Base-by-base conservation (phyloP, 768 basidiomycete species). In the Collybia sp. region DNA sequence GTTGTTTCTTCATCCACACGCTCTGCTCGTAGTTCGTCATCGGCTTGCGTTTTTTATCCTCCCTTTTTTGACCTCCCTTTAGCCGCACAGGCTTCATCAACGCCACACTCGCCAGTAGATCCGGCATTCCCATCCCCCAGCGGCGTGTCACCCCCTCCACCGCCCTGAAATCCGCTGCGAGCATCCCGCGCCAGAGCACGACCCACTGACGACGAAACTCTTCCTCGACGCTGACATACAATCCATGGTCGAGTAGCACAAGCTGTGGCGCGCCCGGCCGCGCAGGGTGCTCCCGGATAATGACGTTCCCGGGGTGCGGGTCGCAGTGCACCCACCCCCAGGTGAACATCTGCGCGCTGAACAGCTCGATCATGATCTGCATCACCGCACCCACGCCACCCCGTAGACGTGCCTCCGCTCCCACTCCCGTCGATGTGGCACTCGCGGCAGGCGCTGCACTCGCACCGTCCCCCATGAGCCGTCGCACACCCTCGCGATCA, bases 271-370 rank as follows among this genome's bases (percentile, higher is more conserved):
- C 55, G 6, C 53, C 55, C 0, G 72, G 75, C 15, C 67, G 54
- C 12, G 58, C 57, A 15, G 82, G 81, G 18, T 80, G 65, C 1
- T 78, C 79, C 6, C 76, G 88, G 55, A 85, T 79, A 63, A 80
- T 79, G 48, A 94, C 76, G 63, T 95, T 91, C 9, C 88, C 86
- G 2, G 84, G 83, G 52, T 88, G 80, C 0, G 80, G 80, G 46
- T 83, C 80, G 58, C 91, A 91, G 62, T 90, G 84, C 3, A 93
- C 85, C 75, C 83, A 93, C 10, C 93, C 92, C 88, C 88, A 96
- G 48, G 77, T 77, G 62, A 96, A 97, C 64, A 93, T 93, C 70
- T 82, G 91, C 2, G 87, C 89, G 25, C 85, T 85, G 69, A 93
- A 93, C 2, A 92, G 71, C 50, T 90, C 85, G 32, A 93, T 82